These are phyloP conservation scores for Hirsutella rhossiliensis DNA, from an alignment of 2,329 filamentous ascomycete species.

Conservation along the genomic window DNA sequence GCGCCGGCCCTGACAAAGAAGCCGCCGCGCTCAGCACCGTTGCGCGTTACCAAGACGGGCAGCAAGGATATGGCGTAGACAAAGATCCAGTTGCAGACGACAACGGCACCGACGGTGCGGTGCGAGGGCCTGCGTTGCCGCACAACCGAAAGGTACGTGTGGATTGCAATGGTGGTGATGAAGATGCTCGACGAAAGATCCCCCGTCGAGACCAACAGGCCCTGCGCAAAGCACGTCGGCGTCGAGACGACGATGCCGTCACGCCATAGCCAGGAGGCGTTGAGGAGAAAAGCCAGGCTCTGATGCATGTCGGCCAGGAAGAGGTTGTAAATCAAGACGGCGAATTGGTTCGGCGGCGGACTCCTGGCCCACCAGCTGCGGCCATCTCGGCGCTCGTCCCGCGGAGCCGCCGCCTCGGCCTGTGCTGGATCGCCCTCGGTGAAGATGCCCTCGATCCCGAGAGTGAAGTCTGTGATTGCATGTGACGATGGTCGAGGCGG, in stretches of 20 bases:
- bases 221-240: slow-evolving; percentile 48
- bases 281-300: slow-evolving; percentile 50
- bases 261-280: slow-evolving; percentile 42
- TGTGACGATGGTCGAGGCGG: slow-evolving; percentile 7
- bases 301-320: slow-evolving; percentile 58
- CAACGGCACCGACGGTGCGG: slow-evolving; percentile 32
- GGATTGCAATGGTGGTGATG: slow-evolving; percentile 51
- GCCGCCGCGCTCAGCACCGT: slow-evolving; percentile 27
- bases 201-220: slow-evolving; percentile 56
- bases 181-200: slow-evolving; percentile 56
- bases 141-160: slow-evolving; percentile 54
- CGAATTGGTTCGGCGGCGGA: slow-evolving; percentile 50
- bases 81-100: slow-evolving; percentile 44
- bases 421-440: slow-evolving; percentile 2
- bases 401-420: slow-evolving; percentile 6
- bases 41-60: slow-evolving; percentile 30
- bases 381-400: slow-evolving; percentile 6
- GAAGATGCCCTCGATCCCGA: slow-evolving; percentile 24
- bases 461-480: slow-evolving; percentile 18
- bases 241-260: slow-evolving; percentile 42
- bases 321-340: slow-evolving; percentile 58
- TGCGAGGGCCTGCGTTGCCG: slow-evolving; percentile 39
- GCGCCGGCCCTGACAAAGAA: slow-evolving; percentile 53
- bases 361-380: slow-evolving; percentile 6
- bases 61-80: slow-evolving; percentile 44